Base-by-base conservation (phyloP, 257 asterid species). In the Parsonsia alboflavescens region DNA sequence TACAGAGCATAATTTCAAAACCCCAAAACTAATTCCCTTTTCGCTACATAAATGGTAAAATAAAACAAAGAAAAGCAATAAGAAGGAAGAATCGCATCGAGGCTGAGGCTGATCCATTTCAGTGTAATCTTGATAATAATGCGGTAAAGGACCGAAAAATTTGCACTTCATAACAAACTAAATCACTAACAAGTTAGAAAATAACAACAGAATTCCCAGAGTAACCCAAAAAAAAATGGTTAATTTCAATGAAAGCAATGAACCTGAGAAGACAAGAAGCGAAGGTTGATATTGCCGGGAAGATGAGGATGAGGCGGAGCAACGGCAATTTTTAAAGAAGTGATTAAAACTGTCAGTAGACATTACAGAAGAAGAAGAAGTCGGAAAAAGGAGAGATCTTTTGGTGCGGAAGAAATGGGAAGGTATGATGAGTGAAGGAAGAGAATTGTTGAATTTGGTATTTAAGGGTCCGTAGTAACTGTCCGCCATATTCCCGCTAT, bases 261-360 rank as follows among this genome's bases (percentile, higher is more conserved):
- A 73, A 92, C 99, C 99, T 57, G 99, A 94, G 80, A 94, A 94
- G 30, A 92, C 97, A 52, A 94, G 95, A 80, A 94, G 73, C 64
- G 96, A 86, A 2, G 97, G 95, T 73, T 85, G 93, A 82, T 76
- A 41, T 5, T 75, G 42, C 81, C 19, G 71, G 67, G 69, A 80
- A 44, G 64, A 68, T 76, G 17, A 82, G 48, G 42, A 73, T 1
- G 61, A 42, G 11, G 73, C 53, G 59, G 68, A 56, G 69, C 68
- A 71, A 65, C 59, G 69, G 62, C 50, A 50, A 56, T 48, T 45
- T 8, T n/a, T 10, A 28, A 24, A 16, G 19, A 39, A 67, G 39
- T 44, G 73, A 30, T 52, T 67, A 6, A 50, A 0, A 30, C 1
- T 62, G 4, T 7, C 59, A 7, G 24, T 24, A 50, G 76, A 71